Percentiles rank a stretch among this genome's conserved stretches.
These are phyloP conservation scores for Microbotryum scabiosae DNA, from an alignment of 1,284 basidiomycete species.

Conservation along the genomic window DNA sequence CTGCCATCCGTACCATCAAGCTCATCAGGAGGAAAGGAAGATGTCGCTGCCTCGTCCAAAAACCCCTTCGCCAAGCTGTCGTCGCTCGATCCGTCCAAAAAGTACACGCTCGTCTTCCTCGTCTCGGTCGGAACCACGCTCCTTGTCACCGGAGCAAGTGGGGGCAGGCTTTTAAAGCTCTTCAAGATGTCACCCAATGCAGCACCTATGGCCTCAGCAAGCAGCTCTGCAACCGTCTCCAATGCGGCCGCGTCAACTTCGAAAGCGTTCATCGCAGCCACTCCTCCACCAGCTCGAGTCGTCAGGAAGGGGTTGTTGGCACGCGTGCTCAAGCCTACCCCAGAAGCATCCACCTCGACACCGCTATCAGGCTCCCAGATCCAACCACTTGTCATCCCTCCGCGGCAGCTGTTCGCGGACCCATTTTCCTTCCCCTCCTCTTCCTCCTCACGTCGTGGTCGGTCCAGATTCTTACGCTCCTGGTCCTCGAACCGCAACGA, in stretches of 20 bases:
- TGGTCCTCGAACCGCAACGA: background rate
- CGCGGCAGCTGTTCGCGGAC: background rate
- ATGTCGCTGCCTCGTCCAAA: background rate
- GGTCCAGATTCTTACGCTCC: no score
- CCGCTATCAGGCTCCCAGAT: no score
- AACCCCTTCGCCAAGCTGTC: background rate
- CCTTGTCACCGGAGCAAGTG: slow-evolving; percentile 33
- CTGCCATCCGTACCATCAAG: no score
- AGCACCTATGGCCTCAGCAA: background rate
- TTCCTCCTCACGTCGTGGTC: no score
- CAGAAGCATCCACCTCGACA: no score
- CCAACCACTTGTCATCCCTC: background rate
- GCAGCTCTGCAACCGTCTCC: no score
- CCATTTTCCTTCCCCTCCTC: background rate
- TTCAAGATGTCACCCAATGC: slow-evolving; percentile 5
- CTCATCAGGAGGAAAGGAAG: no score
- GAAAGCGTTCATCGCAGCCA: no score
- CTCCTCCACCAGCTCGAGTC: no score
- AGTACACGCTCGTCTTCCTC: slow-evolving; percentile 29
- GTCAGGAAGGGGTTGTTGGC: no score
- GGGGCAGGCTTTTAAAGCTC: slow-evolving; percentile 23
- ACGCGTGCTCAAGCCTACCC: no score
- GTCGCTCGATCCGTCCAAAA: slow-evolving; percentile 18
- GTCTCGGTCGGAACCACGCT: slow-evolving; percentile 30
- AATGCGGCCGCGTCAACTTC: no score